Conservation (phyloP, 2,329 filamentous ascomycete genomes). For the Penicillium polonicum region DNA sequence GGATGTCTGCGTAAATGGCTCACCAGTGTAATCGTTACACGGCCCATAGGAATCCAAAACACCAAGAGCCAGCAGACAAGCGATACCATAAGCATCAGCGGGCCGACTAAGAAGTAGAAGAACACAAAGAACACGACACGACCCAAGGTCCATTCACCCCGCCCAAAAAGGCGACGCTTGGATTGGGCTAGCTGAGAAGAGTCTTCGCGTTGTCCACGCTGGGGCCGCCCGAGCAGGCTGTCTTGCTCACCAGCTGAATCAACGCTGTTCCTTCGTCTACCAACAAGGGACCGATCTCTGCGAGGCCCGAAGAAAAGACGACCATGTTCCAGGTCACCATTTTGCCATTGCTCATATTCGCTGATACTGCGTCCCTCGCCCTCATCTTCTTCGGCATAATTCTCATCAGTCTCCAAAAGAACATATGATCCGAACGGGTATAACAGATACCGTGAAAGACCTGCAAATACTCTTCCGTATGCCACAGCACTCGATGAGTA, state of each 20-base stretch:
- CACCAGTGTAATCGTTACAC: constrained; percentile 84
- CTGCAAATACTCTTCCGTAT: constrained; percentile 82
- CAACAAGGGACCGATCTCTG: constrained; percentile 73
- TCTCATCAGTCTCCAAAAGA: constrained; percentile 87
- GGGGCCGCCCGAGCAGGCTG: constrained; percentile 72
- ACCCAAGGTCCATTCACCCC: constrained; percentile 92
- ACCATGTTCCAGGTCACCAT: constrained; percentile 91
- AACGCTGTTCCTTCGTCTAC: constrained; percentile 80
- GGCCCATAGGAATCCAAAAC: constrained; percentile 98
- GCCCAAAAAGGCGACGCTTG: constrained; percentile 88
- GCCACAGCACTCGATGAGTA: constrained; percentile 76
- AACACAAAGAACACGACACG: constrained; percentile 94
- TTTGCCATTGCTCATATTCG: constrained; percentile 99
- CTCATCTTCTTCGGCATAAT: constrained; percentile 89
- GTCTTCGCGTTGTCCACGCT: constrained; percentile 51
- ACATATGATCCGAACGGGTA: constrained; percentile 98
- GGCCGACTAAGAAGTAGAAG: constrained; percentile 91
- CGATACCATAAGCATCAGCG: constrained; percentile 80
- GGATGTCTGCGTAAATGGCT: constrained; percentile 91
- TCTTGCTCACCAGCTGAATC: constrained; percentile 89
- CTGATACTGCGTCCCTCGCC: constrained; percentile 95
- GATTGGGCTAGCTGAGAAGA: constrained; percentile 47
- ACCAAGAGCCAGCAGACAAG: constrained; percentile 93
- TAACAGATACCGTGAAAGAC: constrained; percentile 80
- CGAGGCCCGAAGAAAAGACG: constrained; percentile 91